Base-by-base conservation (phyloP, 805 yeast species). In the Lipomyces anomalus region DNA sequence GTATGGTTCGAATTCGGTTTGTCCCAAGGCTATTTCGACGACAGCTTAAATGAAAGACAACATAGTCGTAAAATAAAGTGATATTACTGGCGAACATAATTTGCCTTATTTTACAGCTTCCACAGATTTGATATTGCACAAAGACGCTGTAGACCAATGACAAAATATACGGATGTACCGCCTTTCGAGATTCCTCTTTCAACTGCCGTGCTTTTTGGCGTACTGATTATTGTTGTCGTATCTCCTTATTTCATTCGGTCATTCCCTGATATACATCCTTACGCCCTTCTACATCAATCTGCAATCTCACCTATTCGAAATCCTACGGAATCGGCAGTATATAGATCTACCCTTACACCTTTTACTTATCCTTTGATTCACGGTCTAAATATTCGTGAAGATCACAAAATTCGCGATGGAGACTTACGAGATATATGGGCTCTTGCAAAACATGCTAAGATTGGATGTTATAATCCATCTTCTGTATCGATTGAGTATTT, bases 271-370 rank as follows among this genome's bases (percentile, higher is more conserved):
- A 60, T 65, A 1, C 67, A 67, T 40, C 64, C 62, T 5, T 43
- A 54, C 32, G 58, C 65, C 35, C 50, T 68, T 5, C 34, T 47
- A 17, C 55, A 77, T 55, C 96, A 88, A 62, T 74, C 94, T 1
- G 71, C 79, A 18, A 64, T 82, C 28, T 75, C 82, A 2, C 66
- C 79, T 4, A 80, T 85, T 1, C 70, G 95, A n/a, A 69, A 73
- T 35, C 68, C 70, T 4, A 70, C 74, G 40, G 95, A 88, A 61
- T 76, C 89, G 13, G 89, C 95, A 0, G 69, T 84, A 7, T 80
- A 84, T 62, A 73, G 92, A 52, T 82, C 87, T 41, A 78, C 78
- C 38, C 79, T 82, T 54, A 77, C 84, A 26, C 92, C 89, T 20
- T 79, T 77, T 59, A 84, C 86, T 4, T 61, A 76, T 47, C 82